Evolutionary conservation across 163 green algal genomes (phyloP), one percentile per base, ranked within the genome.

Genomic region (Chloromonas sp.): DNA sequence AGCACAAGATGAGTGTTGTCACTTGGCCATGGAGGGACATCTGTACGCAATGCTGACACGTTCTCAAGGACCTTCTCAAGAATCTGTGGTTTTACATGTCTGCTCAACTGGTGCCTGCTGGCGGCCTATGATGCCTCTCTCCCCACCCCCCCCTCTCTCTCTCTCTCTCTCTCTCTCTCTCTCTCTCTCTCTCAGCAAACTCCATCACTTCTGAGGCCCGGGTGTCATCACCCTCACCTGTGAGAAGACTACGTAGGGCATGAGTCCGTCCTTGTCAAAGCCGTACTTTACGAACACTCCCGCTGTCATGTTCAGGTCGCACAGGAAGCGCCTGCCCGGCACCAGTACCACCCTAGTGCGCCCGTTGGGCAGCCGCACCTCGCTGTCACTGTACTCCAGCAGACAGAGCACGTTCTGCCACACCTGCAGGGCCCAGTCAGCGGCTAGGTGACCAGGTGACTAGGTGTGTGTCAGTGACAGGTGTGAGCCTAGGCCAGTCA

Each of bases 251-350:
- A 89, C 87, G 84, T 92, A 93, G 15, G 91, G 91, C 89, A 94
- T 82, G 2, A 92, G 87, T 1, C 90, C 91, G 60, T 93, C 86
- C 82, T 91, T 92, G 83, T 93, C 90, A 84, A 94, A 93, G 58
- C 92, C 92, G 80, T 92, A 92, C 82, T 92, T 92, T 3, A 90
- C 84, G 77, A 94, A 94, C 57, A 94, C 76, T 36, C 88, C 88
- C 0, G 92, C 88, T 0, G 87, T 87, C 77, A 92, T 90, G 86
- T 89, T 91, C 2, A 87, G 84, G 83, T 92, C 86, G 60, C 93
- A 62, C 57, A 91, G 82, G 14, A 84, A 78, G 59, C 86, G 82
- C 78, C 70, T 78, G 74, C 81, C 60, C 2, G 85, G 85, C 2
- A 62, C 15, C 8, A 83, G 81, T 2, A 78, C 76, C 1, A 84